These are phyloP conservation scores for Xylaria longipes DNA, from an alignment of 495 filamentous ascomycete genomes.

Conservation along the genomic window DNA sequence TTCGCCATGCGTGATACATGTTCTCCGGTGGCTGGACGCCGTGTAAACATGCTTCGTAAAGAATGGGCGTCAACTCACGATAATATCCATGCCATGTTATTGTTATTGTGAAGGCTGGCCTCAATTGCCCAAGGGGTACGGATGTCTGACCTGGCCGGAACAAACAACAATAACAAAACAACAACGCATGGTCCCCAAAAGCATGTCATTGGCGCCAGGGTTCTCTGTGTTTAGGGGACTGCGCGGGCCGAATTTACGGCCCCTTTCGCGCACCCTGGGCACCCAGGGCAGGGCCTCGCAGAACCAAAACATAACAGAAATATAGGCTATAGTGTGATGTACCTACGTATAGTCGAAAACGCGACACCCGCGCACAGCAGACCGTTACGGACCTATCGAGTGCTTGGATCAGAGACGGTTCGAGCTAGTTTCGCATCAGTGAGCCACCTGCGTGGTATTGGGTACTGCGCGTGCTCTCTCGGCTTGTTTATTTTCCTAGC, in stretches of 20 bases:
- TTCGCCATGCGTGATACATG: conserved; percentile 6
- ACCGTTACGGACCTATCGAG: not conserved
- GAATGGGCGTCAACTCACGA: conserved; percentile 21
- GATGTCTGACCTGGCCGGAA: conserved; percentile 9
- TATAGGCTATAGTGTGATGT: not conserved
- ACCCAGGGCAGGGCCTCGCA: not conserved
- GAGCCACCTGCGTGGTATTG: conserved; percentile 21
- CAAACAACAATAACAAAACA: conserved; percentile 28
- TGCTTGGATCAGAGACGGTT: not conserved
- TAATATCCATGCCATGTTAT: not conserved
- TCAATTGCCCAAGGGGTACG: conserved; percentile 21
- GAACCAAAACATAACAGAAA: conserved; percentile 17
- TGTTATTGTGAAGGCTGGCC: conserved; percentile 17
- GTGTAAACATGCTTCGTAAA: conserved; percentile 17
- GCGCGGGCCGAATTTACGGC: conserved; percentile 17
- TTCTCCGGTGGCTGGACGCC: conserved; percentile 11
- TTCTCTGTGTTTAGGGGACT: conserved; percentile 4
- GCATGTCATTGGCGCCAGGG: conserved; percentile 14
- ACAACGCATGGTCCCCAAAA: conserved; percentile 8
- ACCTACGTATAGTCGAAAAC: not conserved
- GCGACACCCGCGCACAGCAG: conserved; percentile 17
- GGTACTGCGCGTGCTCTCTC: conserved; percentile 29
- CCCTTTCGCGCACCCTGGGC: conserved; percentile 26
- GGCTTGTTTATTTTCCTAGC: conserved; percentile 40
- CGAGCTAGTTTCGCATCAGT: conserved; percentile 1